Evolutionary conservation across 1,139 yeast genomes (phyloP).

Genomic region (Geotrichum macrosporum): DNA sequence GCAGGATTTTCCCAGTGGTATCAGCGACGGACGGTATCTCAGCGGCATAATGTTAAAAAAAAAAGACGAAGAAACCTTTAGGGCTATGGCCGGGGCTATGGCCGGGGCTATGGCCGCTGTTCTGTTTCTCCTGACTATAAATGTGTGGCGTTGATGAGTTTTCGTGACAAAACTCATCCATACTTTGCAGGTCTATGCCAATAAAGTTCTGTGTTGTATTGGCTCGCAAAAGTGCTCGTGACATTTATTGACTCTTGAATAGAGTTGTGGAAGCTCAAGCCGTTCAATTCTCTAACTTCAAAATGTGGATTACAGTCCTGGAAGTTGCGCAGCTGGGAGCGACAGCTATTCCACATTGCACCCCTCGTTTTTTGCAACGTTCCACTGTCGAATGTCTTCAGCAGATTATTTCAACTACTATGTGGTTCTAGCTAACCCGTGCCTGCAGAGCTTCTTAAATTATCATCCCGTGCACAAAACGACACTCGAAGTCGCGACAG

Average conservation of each 20-base stretch:
- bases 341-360: background rate
- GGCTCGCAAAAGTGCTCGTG: conserved; percentile 63
- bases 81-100: no score
- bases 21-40: conserved; percentile 37
- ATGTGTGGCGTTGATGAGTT: conserved; percentile 83
- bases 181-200: conserved; percentile 89
- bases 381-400: background rate
- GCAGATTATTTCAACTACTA: conserved; percentile 25
- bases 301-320: conserved; percentile 78
- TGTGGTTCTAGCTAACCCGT: no score
- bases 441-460: no score
- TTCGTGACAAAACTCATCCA: conserved; percentile 60
- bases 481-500: no score
- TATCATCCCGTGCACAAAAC: no score
- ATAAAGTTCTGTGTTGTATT: conserved; percentile 73
- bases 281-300: conserved; percentile 62
- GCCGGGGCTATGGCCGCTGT: conserved; percentile 85
- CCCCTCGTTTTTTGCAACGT: background rate
- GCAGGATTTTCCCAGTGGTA: conserved; percentile 21
- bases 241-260: conserved; percentile 90
- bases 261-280: conserved; percentile 88
- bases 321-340: conserved; percentile 40
- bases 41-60: conserved; percentile 75
- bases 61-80: conserved; percentile 71
- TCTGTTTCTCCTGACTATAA: conserved; percentile 78